phyloP scores from a whole-genome alignment of 768 basidiomycete species.

The Termitomyces sp. region DNA sequence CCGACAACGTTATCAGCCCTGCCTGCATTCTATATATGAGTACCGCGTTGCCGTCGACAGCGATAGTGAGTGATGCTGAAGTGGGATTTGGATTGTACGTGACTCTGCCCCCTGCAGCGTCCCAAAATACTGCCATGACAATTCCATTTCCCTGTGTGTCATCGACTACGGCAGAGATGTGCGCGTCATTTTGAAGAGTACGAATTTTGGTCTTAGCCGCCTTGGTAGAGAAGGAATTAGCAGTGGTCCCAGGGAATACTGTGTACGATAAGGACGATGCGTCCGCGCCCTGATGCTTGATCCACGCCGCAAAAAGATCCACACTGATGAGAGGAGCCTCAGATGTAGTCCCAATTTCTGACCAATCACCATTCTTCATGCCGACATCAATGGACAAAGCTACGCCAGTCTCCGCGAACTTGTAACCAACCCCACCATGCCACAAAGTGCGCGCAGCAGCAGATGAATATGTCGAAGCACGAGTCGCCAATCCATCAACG shows the following conservation, averaged over 20 bases:
- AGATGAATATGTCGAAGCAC: not conserved
- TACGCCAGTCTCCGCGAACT: conserved; percentile 25
- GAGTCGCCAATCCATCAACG: conserved; percentile 29
- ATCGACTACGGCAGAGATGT: conserved; percentile 37
- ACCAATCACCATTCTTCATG: conserved; percentile 53
- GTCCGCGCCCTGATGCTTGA: conserved; percentile 21
- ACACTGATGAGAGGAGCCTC: conserved; percentile 47
- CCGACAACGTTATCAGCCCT: conserved; percentile 50
- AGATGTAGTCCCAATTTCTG: conserved; percentile 56
- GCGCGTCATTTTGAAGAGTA: conserved; percentile 26
- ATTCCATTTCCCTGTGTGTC: conserved; percentile 22
- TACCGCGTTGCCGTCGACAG: conserved; percentile 33
- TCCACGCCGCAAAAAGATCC: conserved; percentile 42
- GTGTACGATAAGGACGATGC: conserved; percentile 28
- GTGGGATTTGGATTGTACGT: conserved; percentile 19
- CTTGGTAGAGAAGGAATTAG: conserved; percentile 22
- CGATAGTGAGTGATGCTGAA: conserved; percentile 25
- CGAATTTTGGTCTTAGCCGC: conserved; percentile 12
- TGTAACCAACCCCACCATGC: conserved; percentile 63
- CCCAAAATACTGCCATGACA: conserved; percentile 43
- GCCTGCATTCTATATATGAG: conserved; percentile 37
- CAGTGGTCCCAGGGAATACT: conserved; percentile 34
- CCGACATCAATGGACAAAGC: conserved; percentile 32
- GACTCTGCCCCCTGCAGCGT: conserved; percentile 27
- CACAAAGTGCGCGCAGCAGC: conserved; percentile 38